These are phyloP conservation scores for Phlyctochytrium bullatum DNA, from an alignment of 192 early-diverging fungal species.

Conservation along the genomic window DNA sequence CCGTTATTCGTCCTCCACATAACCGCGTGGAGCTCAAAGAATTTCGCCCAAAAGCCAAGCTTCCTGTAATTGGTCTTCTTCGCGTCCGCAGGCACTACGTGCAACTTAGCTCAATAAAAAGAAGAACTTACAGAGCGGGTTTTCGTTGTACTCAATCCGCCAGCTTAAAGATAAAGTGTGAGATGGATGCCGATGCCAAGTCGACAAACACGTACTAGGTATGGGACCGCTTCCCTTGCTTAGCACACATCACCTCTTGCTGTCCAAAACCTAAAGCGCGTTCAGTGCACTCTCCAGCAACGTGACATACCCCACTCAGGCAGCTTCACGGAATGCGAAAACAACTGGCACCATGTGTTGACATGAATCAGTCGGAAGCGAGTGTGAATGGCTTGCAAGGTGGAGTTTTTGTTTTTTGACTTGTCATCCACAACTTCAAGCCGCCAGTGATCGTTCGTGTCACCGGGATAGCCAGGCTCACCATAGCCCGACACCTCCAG, in stretches of 20 bases:
- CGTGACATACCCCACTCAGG: conserved; percentile 71
- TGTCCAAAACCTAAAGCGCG: conserved; percentile 57
- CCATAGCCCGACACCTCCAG: conserved; percentile 56
- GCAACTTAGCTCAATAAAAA: conserved; percentile 20
- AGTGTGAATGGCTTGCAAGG: conserved; percentile 54
- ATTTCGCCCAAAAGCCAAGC: conserved; percentile 47
- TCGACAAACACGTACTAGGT: background rate
- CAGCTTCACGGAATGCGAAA: conserved; percentile 67
- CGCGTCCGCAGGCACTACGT: conserved; percentile 32
- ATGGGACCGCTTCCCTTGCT: conserved; percentile 48
- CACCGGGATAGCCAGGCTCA: conserved; percentile 65
- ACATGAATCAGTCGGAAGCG: conserved; percentile 75
- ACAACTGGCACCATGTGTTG: conserved; percentile 73
- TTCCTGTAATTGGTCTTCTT: conserved; percentile 37
- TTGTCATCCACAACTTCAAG: conserved; percentile 71
- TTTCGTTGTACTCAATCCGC: conserved; percentile 42
- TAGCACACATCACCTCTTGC: conserved; percentile 90
- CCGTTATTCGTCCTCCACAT: conserved; percentile 55
- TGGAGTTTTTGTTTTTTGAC: conserved; percentile 52
- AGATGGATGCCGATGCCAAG: background rate
- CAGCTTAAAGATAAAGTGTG: conserved; percentile 16
- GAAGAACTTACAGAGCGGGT: conserved; percentile 24
- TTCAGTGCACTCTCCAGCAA: background rate
- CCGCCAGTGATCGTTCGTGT: conserved; percentile 90
- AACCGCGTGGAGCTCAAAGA: conserved; percentile 46